These are phyloP conservation scores for Lotmaria passim DNA, from an alignment of 208 protist genomes.

Conservation along the genomic window DNA sequence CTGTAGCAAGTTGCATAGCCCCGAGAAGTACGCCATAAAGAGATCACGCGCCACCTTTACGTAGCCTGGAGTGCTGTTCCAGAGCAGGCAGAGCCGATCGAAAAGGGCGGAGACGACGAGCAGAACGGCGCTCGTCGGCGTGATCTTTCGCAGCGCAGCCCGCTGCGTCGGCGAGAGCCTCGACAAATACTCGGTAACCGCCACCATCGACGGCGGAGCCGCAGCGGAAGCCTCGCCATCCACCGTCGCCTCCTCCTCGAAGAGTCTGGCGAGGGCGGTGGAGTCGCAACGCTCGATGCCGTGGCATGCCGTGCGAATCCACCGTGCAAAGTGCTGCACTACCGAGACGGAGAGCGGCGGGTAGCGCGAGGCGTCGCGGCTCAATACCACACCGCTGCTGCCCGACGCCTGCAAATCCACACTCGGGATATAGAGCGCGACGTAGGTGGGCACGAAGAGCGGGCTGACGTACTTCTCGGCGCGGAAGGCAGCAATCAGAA, in stretches of 20 bases:
- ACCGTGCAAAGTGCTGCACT: slow-evolving; percentile 69
- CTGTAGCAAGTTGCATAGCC: slow-evolving; percentile 75
- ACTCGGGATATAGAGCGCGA: slow-evolving; percentile 59
- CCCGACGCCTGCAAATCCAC: slow-evolving; percentile 10
- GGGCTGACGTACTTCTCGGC: slow-evolving; percentile 61
- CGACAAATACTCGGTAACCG: slow-evolving; percentile 11
- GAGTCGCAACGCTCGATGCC: slow-evolving; percentile 67
- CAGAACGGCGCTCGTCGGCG: slow-evolving; percentile 64
- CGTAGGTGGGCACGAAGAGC: slow-evolving; percentile 81
- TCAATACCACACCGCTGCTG: not conserved
- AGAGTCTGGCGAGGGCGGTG: slow-evolving; percentile 37
- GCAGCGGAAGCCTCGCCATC: slow-evolving; percentile 1
- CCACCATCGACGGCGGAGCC: slow-evolving; percentile 13
- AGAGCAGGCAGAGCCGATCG: slow-evolving; percentile 74
- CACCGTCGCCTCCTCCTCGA: slow-evolving; percentile 43
- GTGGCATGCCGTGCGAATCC: slow-evolving; percentile 55
- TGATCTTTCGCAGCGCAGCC: slow-evolving; percentile 47
- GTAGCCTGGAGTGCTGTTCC: slow-evolving; percentile 43
- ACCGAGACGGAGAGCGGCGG: slow-evolving; percentile 53
- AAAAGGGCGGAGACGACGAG: slow-evolving; percentile 81
- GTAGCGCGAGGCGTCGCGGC: slow-evolving; percentile 30
- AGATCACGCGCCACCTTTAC: slow-evolving; percentile 41
- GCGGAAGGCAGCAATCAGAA: slow-evolving; percentile 66
- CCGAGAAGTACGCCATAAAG: slow-evolving; percentile 83
- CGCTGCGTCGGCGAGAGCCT: slow-evolving; percentile 29